These are phyloP conservation scores for Plasmopara halstedii DNA, from an alignment of 352 stramenopile genomes.

Conservation along the genomic window DNA sequence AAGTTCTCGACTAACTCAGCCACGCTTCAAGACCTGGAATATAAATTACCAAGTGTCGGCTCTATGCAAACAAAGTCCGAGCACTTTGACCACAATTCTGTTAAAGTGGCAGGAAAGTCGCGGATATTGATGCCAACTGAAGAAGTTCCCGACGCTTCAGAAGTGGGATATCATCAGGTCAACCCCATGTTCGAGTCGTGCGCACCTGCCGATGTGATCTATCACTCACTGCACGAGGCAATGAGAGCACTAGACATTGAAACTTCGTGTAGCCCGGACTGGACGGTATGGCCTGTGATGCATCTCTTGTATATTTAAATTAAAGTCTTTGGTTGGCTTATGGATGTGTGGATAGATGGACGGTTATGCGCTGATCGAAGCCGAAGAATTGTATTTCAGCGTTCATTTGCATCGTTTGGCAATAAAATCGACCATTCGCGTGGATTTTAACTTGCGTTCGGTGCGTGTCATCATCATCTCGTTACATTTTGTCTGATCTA, in stretches of 20 bases:
- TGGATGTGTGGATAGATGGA: slow-evolving; percentile 37
- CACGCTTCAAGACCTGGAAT: slow-evolving; percentile 31
- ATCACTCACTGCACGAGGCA: slow-evolving; percentile 38
- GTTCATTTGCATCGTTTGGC: slow-evolving; percentile 48
- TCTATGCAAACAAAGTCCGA: slow-evolving; percentile 12
- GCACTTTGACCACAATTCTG: slow-evolving; percentile 19
- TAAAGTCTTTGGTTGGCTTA: not conserved
- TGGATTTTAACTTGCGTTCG: slow-evolving; percentile 68
- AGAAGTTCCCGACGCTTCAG: slow-evolving; percentile 42
- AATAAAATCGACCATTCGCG: slow-evolving; percentile 41
- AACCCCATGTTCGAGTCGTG: slow-evolving; percentile 73
- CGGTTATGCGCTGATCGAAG: slow-evolving; percentile 48
- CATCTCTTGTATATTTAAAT: not conserved
- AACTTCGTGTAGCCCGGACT: slow-evolving; percentile 40
- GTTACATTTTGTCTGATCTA: slow-evolving; percentile 4
- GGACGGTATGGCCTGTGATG: slow-evolving; percentile 37
- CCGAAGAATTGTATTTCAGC: slow-evolving; percentile 61
- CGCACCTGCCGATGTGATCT: slow-evolving; percentile 35
- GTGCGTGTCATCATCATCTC: slow-evolving; percentile 6
- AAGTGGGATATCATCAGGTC: slow-evolving; percentile 47
- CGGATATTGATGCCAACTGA: slow-evolving; percentile 30
- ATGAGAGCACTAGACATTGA: slow-evolving; percentile 42
- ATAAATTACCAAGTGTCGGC: slow-evolving; percentile 15
- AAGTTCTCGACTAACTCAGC: slow-evolving; percentile 25
- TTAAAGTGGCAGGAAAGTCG: slow-evolving; percentile 3